Evolutionary conservation across 148 eudicot genomes (phyloP).

Genomic region (Rhododendron simsii): DNA sequence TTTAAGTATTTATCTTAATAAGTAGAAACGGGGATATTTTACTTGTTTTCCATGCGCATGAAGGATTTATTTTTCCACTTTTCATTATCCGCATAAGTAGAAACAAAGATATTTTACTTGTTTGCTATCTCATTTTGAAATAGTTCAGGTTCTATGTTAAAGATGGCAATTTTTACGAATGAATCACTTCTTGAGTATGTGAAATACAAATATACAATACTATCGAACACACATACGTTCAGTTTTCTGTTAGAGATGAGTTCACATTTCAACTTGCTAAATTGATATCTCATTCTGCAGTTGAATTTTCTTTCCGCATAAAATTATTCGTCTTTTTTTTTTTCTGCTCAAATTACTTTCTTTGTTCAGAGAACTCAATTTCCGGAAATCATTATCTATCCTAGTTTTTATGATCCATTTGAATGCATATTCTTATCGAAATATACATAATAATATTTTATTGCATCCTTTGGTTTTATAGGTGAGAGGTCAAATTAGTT

Average conservation of each 20-base stretch:
- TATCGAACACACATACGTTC: not conserved
- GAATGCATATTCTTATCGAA: not conserved
- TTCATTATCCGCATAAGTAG: not conserved
- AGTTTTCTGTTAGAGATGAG: not conserved
- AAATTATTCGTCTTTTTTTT: not conserved
- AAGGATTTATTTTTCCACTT: not conserved
- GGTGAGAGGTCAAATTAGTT: conserved; percentile 86
- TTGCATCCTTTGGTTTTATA: conserved; percentile 23
- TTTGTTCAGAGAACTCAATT: not conserved
- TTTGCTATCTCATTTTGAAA: not conserved
- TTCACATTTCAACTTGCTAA: not conserved
- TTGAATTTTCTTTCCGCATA: not conserved
- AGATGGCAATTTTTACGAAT: not conserved
- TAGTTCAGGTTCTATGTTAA: not conserved
- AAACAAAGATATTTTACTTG: not conserved
- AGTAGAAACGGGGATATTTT: no score
- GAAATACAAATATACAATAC: not conserved
- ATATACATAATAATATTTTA: not conserved
- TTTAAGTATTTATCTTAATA: not conserved
- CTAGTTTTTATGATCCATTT: not conserved
- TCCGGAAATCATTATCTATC: not conserved
- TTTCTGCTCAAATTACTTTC: conserved; percentile 19
- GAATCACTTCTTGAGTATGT: not conserved
- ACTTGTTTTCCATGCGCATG: not conserved
- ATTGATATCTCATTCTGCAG: not conserved